Evolutionary conservation across 495 filamentous ascomycete genomes (phyloP).

Genomic region (Podospora tetraspora): DNA sequence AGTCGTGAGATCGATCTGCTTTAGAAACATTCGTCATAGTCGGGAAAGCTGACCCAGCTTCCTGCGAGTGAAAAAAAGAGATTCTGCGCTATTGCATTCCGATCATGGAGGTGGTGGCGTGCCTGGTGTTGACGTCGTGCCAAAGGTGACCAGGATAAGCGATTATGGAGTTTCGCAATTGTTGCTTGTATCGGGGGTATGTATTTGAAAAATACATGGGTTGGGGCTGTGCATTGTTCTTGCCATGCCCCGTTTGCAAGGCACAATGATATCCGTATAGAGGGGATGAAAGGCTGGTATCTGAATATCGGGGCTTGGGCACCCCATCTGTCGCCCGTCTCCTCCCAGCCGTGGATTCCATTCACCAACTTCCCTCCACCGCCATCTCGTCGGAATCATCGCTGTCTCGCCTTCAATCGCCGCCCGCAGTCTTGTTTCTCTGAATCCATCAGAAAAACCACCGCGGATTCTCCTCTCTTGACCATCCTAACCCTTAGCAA

Average conservation of each 20-base stretch:
- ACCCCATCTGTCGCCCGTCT: background rate
- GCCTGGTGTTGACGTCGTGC: slow-evolving; percentile 6
- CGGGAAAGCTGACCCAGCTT: slow-evolving; percentile 22
- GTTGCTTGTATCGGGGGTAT: background rate
- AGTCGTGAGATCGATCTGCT: slow-evolving; percentile 88
- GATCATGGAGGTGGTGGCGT: background rate
- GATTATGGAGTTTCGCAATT: background rate
- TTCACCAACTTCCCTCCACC: background rate
- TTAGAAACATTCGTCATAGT: slow-evolving; percentile 86
- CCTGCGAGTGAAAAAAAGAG: background rate
- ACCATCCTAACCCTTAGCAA: background rate
- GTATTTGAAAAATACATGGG: background rate
- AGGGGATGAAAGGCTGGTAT: background rate
- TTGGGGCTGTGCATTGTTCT: background rate
- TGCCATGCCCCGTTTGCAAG: background rate
- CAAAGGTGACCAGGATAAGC: background rate
- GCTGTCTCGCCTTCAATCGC: background rate
- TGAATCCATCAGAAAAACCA: background rate
- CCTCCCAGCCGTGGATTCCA: background rate
- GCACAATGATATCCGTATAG: background rate
- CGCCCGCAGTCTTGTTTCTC: background rate
- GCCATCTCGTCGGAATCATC: background rate
- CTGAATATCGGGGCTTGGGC: background rate
- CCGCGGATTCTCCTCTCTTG: background rate
- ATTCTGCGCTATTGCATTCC: background rate